Conservation (phyloP, 1,139 yeast species). For the Diutina siamensis region DNA sequence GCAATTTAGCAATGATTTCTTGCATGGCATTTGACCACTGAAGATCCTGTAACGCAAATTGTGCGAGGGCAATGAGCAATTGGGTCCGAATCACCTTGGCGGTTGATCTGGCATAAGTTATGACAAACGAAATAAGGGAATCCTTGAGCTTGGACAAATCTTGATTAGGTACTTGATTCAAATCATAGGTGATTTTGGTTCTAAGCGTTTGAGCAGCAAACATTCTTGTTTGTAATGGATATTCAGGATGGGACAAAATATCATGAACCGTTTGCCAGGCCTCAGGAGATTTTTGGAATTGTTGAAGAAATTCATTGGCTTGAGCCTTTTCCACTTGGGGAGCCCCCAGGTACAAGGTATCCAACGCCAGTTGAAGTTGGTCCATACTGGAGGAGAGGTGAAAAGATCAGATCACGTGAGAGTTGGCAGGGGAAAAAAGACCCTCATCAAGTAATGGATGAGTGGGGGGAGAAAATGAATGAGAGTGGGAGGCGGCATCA, state of each 20-base stretch:
- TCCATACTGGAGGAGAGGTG: conserved; percentile 6
- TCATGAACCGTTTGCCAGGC: conserved; percentile 52
- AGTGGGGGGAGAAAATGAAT: too few relatives aligned
- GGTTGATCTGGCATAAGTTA: conserved; percentile 26
- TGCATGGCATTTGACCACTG: conserved; percentile 62
- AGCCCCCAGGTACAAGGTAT: conserved; percentile 49
- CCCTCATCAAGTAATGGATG: too few relatives aligned
- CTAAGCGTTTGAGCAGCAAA: conserved; percentile 89
- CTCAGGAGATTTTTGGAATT: conserved; percentile 67
- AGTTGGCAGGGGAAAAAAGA: background rate
- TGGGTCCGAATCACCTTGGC: conserved; percentile 63
- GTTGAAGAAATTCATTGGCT: conserved; percentile 61
- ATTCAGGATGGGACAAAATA: conserved; percentile 15
- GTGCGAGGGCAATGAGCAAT: conserved; percentile 69
- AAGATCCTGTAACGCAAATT: conserved; percentile 65
- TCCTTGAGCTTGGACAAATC: conserved; percentile 45
- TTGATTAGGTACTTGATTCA: conserved; percentile 53
- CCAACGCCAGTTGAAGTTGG: conserved; percentile 38
- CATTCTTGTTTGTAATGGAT: conserved; percentile 27
- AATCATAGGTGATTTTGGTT: conserved; percentile 74
- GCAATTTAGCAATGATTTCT: conserved; percentile 43
- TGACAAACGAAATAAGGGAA: conserved; percentile 46
- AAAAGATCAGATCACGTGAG: background rate
- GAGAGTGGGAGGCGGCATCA: too few relatives aligned
- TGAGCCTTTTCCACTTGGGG: conserved; percentile 38